phyloP scores from a whole-genome alignment of 2,329 filamentous ascomycete species.

The Penicillium sp. region DNA sequence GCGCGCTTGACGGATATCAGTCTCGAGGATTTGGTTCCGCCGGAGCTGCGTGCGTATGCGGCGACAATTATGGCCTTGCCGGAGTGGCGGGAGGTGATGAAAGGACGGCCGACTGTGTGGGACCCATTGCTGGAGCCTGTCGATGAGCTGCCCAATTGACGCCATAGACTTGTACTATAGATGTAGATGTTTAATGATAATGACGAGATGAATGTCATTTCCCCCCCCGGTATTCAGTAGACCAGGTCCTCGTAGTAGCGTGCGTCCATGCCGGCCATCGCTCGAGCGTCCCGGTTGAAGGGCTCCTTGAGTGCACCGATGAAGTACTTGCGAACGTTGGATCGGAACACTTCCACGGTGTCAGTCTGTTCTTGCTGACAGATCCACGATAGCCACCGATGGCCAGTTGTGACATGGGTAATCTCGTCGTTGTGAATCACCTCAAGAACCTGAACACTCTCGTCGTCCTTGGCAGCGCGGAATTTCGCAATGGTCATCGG shows the following conservation, averaged over 20 bases:
- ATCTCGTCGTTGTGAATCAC: constrained; percentile 57
- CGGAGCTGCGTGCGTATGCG: constrained; percentile 12
- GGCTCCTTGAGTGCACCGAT: constrained; percentile 49
- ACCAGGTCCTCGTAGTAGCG: constrained; percentile 46
- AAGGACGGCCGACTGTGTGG: constrained; percentile 19
- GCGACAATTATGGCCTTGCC: constrained; percentile 9
- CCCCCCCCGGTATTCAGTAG: background rate
- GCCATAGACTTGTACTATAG: constrained; percentile 13
- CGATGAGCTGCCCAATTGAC: constrained; percentile 9
- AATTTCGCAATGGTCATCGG: constrained; percentile 56
- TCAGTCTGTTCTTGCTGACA: constrained; percentile 52
- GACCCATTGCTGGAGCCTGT: constrained; percentile 13
- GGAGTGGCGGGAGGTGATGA: constrained; percentile 14
- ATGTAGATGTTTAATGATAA: background rate
- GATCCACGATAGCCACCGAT: constrained; percentile 55
- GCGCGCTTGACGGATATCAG: constrained; percentile 16
- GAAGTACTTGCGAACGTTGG: constrained; percentile 51
- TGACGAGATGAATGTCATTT: background rate
- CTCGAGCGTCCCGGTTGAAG: constrained; percentile 51
- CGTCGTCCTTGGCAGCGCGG: constrained; percentile 45
- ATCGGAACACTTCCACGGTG: constrained; percentile 51
- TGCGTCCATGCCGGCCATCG: constrained; percentile 51
- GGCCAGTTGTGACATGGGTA: constrained; percentile 55
- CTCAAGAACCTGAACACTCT: constrained; percentile 49
- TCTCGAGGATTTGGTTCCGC: constrained; percentile 16